These are phyloP conservation scores for Bassia scoparia DNA, from an alignment of 148 eudicot species.

Conservation along the genomic window DNA sequence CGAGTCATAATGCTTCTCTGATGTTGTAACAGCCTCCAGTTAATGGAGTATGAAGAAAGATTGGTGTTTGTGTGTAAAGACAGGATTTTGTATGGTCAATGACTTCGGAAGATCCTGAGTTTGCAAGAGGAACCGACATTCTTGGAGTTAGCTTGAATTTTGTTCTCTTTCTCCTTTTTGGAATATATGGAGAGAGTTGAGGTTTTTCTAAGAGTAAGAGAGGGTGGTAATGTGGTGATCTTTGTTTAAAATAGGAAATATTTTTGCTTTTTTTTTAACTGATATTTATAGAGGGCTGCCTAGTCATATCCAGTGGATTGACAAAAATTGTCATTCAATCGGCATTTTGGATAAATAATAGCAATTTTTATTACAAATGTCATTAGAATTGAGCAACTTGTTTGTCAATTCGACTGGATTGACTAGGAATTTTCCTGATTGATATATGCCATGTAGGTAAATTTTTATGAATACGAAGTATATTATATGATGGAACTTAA, in stretches of 20 bases:
- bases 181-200: slow-evolving; percentile 23
- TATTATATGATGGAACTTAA: too few relatives aligned
- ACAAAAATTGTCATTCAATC: too few relatives aligned
- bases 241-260: slow-evolving; percentile 27
- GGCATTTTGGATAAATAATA: too few relatives aligned
- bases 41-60: slow-evolving; percentile 29
- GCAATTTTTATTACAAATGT: too few relatives aligned
- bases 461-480: too few relatives aligned
- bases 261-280: neutral
- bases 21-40: slow-evolving; percentile 11
- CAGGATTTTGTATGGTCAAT: slow-evolving; percentile 30
- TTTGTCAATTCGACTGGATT: too few relatives aligned
- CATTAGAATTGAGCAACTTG: too few relatives aligned
- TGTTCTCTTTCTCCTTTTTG: slow-evolving; percentile 39
- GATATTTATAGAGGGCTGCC: too few relatives aligned
- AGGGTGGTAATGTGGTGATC: slow-evolving; percentile 18
- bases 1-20: slow-evolving; percentile 3
- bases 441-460: too few relatives aligned
- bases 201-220: slow-evolving; percentile 12
- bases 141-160: slow-evolving; percentile 40
- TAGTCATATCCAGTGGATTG: too few relatives aligned
- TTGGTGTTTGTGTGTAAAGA: slow-evolving; percentile 29
- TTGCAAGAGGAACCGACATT: slow-evolving; percentile 45
- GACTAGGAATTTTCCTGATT: too few relatives aligned
- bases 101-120: slow-evolving; percentile 37